Base-by-base conservation (phyloP, 768 basidiomycete genomes). In the Leucosporidium scottii region DNA sequence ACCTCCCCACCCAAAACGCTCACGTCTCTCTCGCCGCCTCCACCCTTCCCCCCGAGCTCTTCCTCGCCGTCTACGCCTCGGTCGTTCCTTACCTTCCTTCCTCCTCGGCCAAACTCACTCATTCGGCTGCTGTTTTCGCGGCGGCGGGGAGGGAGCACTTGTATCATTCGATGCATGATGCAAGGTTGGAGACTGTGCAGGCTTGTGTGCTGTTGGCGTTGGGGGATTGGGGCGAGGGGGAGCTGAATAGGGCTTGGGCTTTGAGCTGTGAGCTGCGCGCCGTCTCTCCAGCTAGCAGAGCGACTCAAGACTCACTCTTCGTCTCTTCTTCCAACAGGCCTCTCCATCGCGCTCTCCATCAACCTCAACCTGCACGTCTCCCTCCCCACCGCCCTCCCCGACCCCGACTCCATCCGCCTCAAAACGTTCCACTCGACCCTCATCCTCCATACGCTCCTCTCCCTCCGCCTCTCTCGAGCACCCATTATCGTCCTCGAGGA, bases 31-130 rank as follows among this genome's bases (percentile, higher is more conserved):
- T 49, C 23, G 28, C 63, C 48, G 28, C 60, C 60, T 2, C 34
- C 59, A 12, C 58, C 34, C 23, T 73, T 39, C 48, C 66, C 4
- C 59, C 68, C 8, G 21, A 64, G 0, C 64, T 72, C 12, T 66
- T 62, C 64, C 58, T 65, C 61, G 39, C 66, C 53, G 64, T 70
- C 61, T 70, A 70, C 49, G 64, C 68, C 54, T 53, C 66, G 61
- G 48, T 62, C 13, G 39, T 60, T 0, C 36, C 69, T 12, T 73
- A 68, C 59, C 48, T 68, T 30, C 51, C 69, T 2, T 50, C 68
- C 1, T 10, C 44, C 0, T 31, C 50, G 13, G 28, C 51, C 8
- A 2, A 3, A 4, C 28, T 44, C 30, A 53, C 59, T 15, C 61
- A 58, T 28, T 25, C 58, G 1, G 34, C 69, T 4, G 49, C 21